A percentile compares a stretch with the other conserved stretches of the same genome.
These are phyloP conservation scores for Fusarium nisikadoi DNA, from an alignment of 2,329 filamentous ascomycete species.

Conservation along the genomic window DNA sequence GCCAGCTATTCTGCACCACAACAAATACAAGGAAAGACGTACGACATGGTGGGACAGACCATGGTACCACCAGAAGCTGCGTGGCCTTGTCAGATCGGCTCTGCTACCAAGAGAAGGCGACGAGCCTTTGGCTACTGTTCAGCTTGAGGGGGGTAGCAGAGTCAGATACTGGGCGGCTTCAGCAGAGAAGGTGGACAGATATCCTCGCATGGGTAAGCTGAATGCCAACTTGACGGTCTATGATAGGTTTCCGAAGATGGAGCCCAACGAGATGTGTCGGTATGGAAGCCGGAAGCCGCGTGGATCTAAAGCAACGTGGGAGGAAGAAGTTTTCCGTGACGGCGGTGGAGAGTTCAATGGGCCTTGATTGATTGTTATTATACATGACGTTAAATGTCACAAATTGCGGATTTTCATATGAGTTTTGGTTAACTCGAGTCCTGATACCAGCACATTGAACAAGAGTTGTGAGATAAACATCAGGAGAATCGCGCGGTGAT, in stretches of 20 bases:
- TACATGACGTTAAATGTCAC: too few relatives aligned
- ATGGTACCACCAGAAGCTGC: background rate
- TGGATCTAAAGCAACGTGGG: background rate
- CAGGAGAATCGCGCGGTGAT: background rate
- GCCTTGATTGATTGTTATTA: background rate
- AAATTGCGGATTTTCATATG: fast-evolving
- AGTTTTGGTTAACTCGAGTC: background rate
- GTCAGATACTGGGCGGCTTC: slow-evolving; percentile 9
- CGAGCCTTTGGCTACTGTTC: background rate
- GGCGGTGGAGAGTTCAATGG: background rate
- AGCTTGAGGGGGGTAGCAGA: background rate
- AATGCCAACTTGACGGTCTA: background rate
- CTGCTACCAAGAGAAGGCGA: fast-evolving
- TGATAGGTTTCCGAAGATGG: background rate
- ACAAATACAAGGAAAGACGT: background rate
- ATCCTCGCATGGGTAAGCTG: background rate
- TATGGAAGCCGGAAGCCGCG: background rate
- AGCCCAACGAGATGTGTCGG: background rate
- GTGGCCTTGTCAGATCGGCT: background rate
- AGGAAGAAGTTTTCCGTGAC: slow-evolving; percentile 8
- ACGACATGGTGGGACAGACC: slow-evolving; percentile 1
- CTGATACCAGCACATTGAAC: too few relatives aligned
- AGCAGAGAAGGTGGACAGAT: background rate
- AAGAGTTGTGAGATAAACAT: background rate
- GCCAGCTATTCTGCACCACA: background rate